Conservation (phyloP, 306 rosid species). For the Medicago arabica region DNA sequence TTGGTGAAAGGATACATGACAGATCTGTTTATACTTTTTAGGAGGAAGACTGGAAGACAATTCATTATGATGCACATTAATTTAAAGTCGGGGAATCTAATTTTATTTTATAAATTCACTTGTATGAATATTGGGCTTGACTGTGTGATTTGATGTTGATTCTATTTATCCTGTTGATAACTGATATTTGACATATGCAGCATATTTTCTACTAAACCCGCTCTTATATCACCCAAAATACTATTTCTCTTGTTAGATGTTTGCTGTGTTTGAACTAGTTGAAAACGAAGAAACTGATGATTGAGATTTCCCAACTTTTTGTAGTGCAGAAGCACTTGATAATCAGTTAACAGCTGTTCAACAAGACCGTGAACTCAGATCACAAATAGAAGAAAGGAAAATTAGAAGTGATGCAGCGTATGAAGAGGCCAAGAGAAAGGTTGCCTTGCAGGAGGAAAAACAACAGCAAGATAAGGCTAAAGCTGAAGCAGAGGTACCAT, state of each 20-base stretch:
- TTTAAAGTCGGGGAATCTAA: slow-evolving; percentile 35
- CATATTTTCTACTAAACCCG: slow-evolving; percentile 21
- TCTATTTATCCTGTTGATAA: slow-evolving; percentile 33
- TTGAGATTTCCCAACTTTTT: slow-evolving; percentile 37
- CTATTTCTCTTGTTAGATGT: slow-evolving; percentile 4
- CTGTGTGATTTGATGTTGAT: slow-evolving; percentile 17
- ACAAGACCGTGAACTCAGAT: slow-evolving; percentile 75
- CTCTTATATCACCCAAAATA: neutral
- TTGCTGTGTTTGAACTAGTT: slow-evolving; percentile 23
- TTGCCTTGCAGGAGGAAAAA: slow-evolving; percentile 80
- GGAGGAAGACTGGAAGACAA: neutral
- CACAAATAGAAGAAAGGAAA: slow-evolving; percentile 93
- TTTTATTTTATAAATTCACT: slow-evolving; percentile 36
- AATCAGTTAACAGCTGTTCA: slow-evolving; percentile 89
- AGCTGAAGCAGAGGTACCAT: slow-evolving; percentile 80
- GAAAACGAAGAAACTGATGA: slow-evolving; percentile 39
- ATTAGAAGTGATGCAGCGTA: slow-evolving; percentile 86
- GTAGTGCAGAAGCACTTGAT: slow-evolving; percentile 91
- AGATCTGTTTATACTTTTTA: neutral
- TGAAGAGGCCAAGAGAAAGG: slow-evolving; percentile 89
- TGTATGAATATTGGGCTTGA: slow-evolving; percentile 34
- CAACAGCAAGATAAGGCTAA: slow-evolving; percentile 79
- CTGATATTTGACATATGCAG: slow-evolving; percentile 2
- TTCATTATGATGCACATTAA: neutral
- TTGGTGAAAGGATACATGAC: slow-evolving; percentile 6